Conservation (phyloP, 1,139 yeast genomes). For the Candida sp. region DNA sequence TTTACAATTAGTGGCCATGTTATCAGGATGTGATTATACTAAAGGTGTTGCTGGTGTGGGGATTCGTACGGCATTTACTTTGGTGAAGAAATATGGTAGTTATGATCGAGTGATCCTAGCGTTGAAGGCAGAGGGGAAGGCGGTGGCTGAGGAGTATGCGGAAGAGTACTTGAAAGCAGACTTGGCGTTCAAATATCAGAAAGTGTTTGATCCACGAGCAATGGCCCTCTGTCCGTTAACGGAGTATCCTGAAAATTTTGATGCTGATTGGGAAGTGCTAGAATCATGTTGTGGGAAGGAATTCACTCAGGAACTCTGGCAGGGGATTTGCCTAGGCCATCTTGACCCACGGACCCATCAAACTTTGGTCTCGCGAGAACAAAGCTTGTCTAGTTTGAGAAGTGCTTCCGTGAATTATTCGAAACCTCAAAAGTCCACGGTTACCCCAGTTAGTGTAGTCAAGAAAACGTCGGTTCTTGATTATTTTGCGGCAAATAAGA, state of each 20-base stretch:
- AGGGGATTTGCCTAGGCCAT: conserved; percentile 58
- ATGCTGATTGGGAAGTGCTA: conserved; percentile 31
- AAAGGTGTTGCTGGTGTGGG: conserved; percentile 85
- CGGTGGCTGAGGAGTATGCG: conserved; percentile 56
- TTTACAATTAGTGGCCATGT: conserved; percentile 72
- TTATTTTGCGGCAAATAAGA: not conserved
- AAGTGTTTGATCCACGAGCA: conserved; percentile 71
- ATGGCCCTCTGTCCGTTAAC: conserved; percentile 54
- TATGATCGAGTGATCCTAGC: conserved; percentile 56
- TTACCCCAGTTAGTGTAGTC: not conserved
- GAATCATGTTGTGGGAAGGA: conserved; percentile 65
- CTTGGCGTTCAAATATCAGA: conserved; percentile 79
- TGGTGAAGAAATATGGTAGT: conserved; percentile 50
- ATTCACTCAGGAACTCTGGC: conserved; percentile 45
- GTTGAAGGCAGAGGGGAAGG: conserved; percentile 62
- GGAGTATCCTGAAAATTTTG: conserved; percentile 44
- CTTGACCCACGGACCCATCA: conserved; percentile 63
- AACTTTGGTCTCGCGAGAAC: conserved; percentile 45
- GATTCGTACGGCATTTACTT: conserved; percentile 65
- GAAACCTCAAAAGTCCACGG: not conserved
- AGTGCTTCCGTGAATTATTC: conserved; percentile 19
- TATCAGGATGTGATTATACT: conserved; percentile 96
- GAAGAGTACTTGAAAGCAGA: conserved; percentile 65
- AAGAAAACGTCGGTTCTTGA: not conserved
- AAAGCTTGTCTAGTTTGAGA: conserved; percentile 20